Evolutionary conservation across 768 basidiomycete species (phyloP).

Genomic region (Pleurotus djamor): DNA sequence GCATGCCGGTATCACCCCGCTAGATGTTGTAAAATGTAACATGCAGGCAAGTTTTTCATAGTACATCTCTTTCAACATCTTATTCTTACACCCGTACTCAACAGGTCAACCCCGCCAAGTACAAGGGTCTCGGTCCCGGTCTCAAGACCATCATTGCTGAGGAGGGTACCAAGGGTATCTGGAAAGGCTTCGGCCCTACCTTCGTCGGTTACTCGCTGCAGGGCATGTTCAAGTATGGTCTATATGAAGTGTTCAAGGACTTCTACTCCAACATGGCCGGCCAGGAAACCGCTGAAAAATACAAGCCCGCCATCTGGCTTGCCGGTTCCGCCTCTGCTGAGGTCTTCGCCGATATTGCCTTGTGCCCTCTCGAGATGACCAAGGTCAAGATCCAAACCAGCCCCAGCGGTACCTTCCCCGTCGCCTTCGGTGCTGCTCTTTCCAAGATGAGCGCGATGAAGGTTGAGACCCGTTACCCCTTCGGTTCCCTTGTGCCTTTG

Average conservation of each 20-base stretch:
- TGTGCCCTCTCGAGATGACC: slow-evolving; percentile 94
- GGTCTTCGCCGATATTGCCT: slow-evolving; percentile 93
- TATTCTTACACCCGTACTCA: background rate
- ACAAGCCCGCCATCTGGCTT: slow-evolving; percentile 91
- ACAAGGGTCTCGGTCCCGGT: slow-evolving; percentile 60
- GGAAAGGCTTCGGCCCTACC: slow-evolving; percentile 95
- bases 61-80: background rate
- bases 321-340: slow-evolving; percentile 94
- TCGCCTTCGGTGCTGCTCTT: slow-evolving; percentile 68
- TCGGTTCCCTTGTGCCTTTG: slow-evolving; percentile 81
- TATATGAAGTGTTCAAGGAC: slow-evolving; percentile 98
- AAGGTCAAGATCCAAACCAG: slow-evolving; percentile 91
- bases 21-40: slow-evolving; percentile 90
- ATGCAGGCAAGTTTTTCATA: slow-evolving; percentile 63
- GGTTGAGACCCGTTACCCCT: slow-evolving; percentile 78
- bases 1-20: slow-evolving; percentile 84
- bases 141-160: slow-evolving; percentile 70
- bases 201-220: slow-evolving; percentile 92
- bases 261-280: slow-evolving; percentile 86
- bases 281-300: slow-evolving; percentile 73
- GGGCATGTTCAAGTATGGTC: slow-evolving; percentile 98
- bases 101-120: slow-evolving; percentile 77
- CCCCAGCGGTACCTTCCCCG: slow-evolving; percentile 73
- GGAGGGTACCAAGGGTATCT: slow-evolving; percentile 83
- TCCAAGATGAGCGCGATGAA: slow-evolving; percentile 66